Evolutionary conservation across 768 basidiomycete genomes (phyloP), one percentile per base, ranked within the genome.

Genomic region (Lactifluus volemus): DNA sequence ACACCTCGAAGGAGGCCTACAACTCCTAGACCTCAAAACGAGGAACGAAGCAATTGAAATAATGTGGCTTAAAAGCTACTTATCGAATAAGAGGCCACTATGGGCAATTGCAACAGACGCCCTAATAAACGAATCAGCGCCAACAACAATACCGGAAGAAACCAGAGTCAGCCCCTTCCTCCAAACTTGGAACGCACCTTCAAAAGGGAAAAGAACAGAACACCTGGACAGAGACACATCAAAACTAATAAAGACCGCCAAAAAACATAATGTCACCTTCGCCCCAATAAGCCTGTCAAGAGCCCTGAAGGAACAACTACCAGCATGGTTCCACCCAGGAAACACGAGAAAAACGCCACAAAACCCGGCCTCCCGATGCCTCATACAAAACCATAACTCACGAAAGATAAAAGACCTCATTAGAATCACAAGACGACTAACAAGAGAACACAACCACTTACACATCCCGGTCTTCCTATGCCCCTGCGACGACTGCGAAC

Each of bases 101-200:
- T 69, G 68, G 68, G 68, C 68, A 0, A 63, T n/a, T 36, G 9
- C 61, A 0, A 42, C 56, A 0, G 67, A 69, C 29, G 1, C 66
- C 0, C 49, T 67, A 0, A 52, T 67, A 3, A 47, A 53, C 21
- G 15, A 39, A 1, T 2, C 58, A 2, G 55, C 60, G 6, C 54
- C 54, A 2, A 4, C 8, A 2, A 5, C 0, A 9, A 5, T 0
- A 9, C 5, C 8, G 12, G 59, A 0, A 9, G 7, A 0, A 19
- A 19, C 15, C 1, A 7, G 0, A 32, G 39, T 0, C 1, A 67
- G 63, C 21, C 1, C 21, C 0, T 67, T 68, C 55, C 58, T 68
- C 0, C 67, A 64, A 5, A 53, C 10, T 0, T 68, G 66, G 66
- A n/a, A 48, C 0, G 8, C 44, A 30, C 58, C 38, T 3, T 4